These are phyloP conservation scores for Ochetophila trinervis DNA, from an alignment of 306 rosid genomes.

Conservation along the genomic window DNA sequence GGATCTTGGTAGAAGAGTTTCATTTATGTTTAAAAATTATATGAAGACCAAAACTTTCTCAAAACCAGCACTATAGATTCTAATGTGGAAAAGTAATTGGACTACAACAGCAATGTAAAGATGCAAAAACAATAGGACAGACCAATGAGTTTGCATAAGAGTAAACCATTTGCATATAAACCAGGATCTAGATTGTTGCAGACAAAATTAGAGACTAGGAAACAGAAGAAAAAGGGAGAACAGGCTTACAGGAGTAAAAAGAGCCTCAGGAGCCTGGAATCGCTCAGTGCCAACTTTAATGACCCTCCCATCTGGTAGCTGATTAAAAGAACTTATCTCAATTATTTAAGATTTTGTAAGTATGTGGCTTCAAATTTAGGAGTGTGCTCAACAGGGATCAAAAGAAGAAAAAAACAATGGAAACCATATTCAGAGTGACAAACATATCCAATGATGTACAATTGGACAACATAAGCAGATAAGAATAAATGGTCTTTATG, in stretches of 20 bases:
- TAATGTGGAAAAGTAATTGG: background rate
- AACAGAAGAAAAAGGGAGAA: slow-evolving; percentile 20
- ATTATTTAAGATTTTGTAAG: slow-evolving; percentile 3
- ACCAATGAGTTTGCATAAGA: background rate
- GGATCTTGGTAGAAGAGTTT: too few species aligned
- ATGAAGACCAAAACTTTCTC: too few species aligned
- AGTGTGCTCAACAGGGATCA: background rate
- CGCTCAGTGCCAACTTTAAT: slow-evolving; percentile 99
- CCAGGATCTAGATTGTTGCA: background rate
- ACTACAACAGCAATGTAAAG: slow-evolving; percentile 1
- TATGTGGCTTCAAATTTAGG: background rate
- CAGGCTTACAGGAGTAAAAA: slow-evolving; percentile 88
- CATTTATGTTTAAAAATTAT: too few species aligned
- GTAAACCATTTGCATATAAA: background rate
- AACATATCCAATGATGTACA: background rate
- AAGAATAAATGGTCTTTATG: slow-evolving; percentile 6
- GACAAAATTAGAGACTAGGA: slow-evolving; percentile 5
- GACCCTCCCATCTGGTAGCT: slow-evolving; percentile 99
- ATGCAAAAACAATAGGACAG: background rate
- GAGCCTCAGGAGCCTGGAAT: slow-evolving; percentile 99
- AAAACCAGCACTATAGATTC: background rate
- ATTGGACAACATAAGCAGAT: slow-evolving; percentile 10
- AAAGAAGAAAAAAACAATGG: background rate
- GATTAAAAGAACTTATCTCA: slow-evolving; percentile 22
- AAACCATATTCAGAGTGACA: slow-evolving; percentile 8